phyloP scores from a whole-genome alignment of 257 asterid genomes.

The Jasminum sambac region DNA sequence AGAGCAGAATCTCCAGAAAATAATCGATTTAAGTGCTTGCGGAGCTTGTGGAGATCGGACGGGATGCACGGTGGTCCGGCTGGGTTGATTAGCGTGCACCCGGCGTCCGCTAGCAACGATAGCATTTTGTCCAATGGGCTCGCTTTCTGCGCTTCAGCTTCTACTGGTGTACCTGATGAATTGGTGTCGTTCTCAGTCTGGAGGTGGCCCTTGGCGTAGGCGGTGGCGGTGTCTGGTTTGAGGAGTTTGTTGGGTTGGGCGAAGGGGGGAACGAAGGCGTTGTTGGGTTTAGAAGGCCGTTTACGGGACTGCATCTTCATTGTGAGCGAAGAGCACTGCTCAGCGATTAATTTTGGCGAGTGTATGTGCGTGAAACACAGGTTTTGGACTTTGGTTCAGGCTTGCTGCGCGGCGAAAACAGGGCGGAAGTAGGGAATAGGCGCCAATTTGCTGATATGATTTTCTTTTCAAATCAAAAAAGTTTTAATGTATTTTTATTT shows the following conservation, averaged over 20 bases:
- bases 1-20: slow-evolving; percentile 52
- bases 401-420: too few relatives aligned
- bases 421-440: slow-evolving; percentile 6
- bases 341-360: neutral
- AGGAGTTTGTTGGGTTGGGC: slow-evolving; percentile 42
- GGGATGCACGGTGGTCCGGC: slow-evolving; percentile 70
- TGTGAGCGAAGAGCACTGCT: neutral
- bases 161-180: slow-evolving; percentile 27
- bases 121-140: slow-evolving; percentile 40
- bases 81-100: slow-evolving; percentile 66
- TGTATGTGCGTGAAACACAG: neutral
- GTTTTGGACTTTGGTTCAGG: too few relatives aligned
- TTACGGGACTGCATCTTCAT: slow-evolving; percentile 48
- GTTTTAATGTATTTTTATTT: too few relatives aligned
- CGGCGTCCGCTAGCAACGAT: slow-evolving; percentile 72
- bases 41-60: slow-evolving; percentile 60
- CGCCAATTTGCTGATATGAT: slow-evolving; percentile 16
- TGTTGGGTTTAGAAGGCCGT: slow-evolving; percentile 47
- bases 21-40: slow-evolving; percentile 49
- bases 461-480: neutral
- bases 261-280: slow-evolving; percentile 52
- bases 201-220: slow-evolving; percentile 14
- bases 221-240: slow-evolving; percentile 31
- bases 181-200: slow-evolving; percentile 19
- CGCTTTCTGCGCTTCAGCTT: neutral